A percentile compares a stretch with the other conserved stretches of the same genome.
Conservation (phyloP, 73 alveolate genomes). For the Uronychia binucleata region DNA sequence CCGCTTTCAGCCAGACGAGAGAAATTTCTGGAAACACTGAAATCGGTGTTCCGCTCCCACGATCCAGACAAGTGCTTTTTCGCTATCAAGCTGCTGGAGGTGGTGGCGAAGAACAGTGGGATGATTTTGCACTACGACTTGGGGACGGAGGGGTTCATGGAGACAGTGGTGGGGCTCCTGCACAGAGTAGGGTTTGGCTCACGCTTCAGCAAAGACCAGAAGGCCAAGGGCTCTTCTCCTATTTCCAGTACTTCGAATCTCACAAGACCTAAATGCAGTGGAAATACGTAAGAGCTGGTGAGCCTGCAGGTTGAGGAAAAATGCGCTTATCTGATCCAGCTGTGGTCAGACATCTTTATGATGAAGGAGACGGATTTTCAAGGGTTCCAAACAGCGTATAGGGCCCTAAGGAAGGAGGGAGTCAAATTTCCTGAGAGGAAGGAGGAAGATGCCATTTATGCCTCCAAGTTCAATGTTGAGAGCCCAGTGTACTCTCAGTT, state of each 20-base stretch:
- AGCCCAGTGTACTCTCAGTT: neutral
- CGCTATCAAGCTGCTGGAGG: neutral
- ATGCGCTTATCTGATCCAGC: neutral
- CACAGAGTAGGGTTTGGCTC: neutral
- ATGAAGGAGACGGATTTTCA: slow-evolving; percentile 10
- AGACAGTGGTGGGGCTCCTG: neutral
- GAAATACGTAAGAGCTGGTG: neutral
- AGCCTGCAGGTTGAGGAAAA: neutral
- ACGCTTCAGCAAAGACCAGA: neutral
- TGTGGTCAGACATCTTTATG: slow-evolving; percentile 8
- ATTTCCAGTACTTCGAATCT: neutral
- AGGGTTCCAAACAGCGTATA: neutral
- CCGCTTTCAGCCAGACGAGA: too few relatives aligned
- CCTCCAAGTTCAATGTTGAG: neutral
- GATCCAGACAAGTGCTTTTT: neutral
- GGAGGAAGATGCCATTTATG: neutral
- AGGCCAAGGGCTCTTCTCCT: neutral
- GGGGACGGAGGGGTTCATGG: neutral
- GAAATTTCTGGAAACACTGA: neutral
- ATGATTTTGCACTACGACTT: neutral
- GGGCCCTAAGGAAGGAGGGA: neutral
- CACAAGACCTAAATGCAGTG: neutral
- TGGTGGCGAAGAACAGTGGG: neutral
- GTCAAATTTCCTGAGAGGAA: slow-evolving; percentile 7
- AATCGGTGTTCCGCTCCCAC: neutral